Evolutionary conservation across 176 grass and related monocot species (phyloP).

Genomic region (Aegilops tauschii): DNA sequence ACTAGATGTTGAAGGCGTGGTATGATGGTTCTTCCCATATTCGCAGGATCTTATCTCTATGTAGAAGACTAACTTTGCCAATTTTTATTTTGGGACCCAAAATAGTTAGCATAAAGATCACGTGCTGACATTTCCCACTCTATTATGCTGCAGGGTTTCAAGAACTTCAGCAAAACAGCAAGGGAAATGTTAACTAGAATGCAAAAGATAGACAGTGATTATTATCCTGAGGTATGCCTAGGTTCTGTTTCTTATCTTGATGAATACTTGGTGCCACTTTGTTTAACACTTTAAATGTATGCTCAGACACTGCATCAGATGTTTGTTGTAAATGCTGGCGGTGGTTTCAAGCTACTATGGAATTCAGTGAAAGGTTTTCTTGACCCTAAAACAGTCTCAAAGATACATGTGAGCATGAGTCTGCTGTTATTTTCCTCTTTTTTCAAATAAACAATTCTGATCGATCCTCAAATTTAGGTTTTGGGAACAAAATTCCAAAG

Average conservation of each 20-base stretch:
- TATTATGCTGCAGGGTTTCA: slow-evolving; percentile 63
- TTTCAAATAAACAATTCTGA: slow-evolving; percentile 24
- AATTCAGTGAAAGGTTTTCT: slow-evolving; percentile 96
- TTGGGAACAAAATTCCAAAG: slow-evolving; percentile 92
- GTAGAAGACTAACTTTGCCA: neutral
- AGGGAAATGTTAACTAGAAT: slow-evolving; percentile 80
- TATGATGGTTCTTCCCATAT: slow-evolving; percentile 46
- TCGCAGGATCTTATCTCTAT: neutral
- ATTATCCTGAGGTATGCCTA: slow-evolving; percentile 82
- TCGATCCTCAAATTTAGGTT: slow-evolving; percentile 46
- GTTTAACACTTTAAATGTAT: slow-evolving; percentile 14
- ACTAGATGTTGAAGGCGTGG: slow-evolving; percentile 84
- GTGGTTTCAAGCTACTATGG: slow-evolving; percentile 94
- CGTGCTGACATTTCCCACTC: neutral
- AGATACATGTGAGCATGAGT: slow-evolving; percentile 81
- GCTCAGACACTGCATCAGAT: slow-evolving; percentile 89
- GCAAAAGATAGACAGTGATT: slow-evolving; percentile 93
- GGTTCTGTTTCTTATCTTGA: slow-evolving; percentile 4
- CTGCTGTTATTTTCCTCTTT: neutral
- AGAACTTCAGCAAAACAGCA: slow-evolving; percentile 90
- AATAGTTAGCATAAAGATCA: neutral
- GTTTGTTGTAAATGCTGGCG: slow-evolving; percentile 93
- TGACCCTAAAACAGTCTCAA: slow-evolving; percentile 85
- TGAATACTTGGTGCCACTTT: neutral
- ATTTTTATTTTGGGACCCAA: neutral